Evolutionary conservation across 768 basidiomycete species (phyloP), one percentile per base, ranked within the genome.

Genomic region (Boletus coccyginus): DNA sequence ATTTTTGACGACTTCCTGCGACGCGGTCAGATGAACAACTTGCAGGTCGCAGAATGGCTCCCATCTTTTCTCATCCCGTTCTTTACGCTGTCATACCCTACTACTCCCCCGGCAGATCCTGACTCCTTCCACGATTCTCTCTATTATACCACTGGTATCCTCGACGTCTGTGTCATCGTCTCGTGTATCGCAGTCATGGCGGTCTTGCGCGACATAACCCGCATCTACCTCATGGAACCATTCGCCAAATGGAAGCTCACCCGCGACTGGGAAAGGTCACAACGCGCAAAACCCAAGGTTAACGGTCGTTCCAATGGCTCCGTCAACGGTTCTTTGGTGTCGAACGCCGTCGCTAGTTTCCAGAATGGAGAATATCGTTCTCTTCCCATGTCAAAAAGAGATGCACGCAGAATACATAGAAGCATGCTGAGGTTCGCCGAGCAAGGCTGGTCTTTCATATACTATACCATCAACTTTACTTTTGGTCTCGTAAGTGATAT

Each of bases 391-490:
- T 58, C 67, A 49, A 59, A 65, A 59, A 81, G 76, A 61, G 85
- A 90, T 63, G 74, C 80, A 19, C 83, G 78, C 50, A 81, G 77
- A 62, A 76, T 90, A 56, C 83, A 87, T 56, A 79, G 88, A 66
- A 86, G 84, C 58, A 86, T 94, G 41, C 70, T 90, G 44, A 79
- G 97, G 63, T 98, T 98, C 67, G 92, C 93, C 3, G 97, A 99
- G 71, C 97, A 99, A 74, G 90, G 93, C 54, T 98, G 94, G 92
- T 85, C 84, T 36, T 79, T 86, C 44, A 72, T 92, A 47, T 98
- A 96, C 72, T 94, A 91, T 67, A 75, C 83, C 40, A 53, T 82
- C 2, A 89, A 87, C 62, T 96, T 90, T 81, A 71, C 71, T 21
- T 85, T 85, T 69, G 96, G 96, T 31, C 62, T 92, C 61, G 96